phyloP scores from a whole-genome alignment of 1,139 yeast species.

The Zygosaccharomyces pseudobailii region DNA sequence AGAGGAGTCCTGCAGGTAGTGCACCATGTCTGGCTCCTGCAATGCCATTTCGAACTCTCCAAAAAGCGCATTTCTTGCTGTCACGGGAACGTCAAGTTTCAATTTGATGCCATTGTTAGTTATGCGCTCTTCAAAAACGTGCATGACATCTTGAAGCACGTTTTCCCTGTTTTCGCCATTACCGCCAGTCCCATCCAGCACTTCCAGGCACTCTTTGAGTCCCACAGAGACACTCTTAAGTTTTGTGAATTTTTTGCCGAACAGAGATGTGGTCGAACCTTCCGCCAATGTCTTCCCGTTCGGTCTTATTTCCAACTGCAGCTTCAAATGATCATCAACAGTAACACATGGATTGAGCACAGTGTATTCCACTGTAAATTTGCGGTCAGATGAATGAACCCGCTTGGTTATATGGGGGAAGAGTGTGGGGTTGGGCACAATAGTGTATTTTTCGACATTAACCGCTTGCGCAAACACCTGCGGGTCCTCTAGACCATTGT shows the following conservation, averaged over 20 bases:
- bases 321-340: slow-evolving; percentile 46
- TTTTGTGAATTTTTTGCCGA: slow-evolving; percentile 35
- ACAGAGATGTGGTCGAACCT: slow-evolving; percentile 8
- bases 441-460: slow-evolving; percentile 31
- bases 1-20: slow-evolving; percentile 20
- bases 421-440: slow-evolving; percentile 23
- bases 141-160: slow-evolving; percentile 27
- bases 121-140: slow-evolving; percentile 28
- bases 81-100: slow-evolving; percentile 23
- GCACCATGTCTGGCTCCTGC: slow-evolving; percentile 32
- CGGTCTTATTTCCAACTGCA: slow-evolving; percentile 38
- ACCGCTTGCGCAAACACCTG: slow-evolving; percentile 25
- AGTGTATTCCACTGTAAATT: slow-evolving; percentile 21
- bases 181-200: slow-evolving; percentile 27
- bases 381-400: slow-evolving; percentile 29
- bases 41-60: slow-evolving; percentile 29
- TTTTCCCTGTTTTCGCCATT: slow-evolving; percentile 29
- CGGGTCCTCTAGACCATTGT: slow-evolving; percentile 14
- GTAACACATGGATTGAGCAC: slow-evolving; percentile 36
- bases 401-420: slow-evolving; percentile 24
- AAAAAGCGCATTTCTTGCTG: slow-evolving; percentile 26
- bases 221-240: slow-evolving; percentile 47
- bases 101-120: slow-evolving; percentile 25
- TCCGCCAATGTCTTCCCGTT: slow-evolving; percentile 24
- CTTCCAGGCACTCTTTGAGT: slow-evolving; percentile 45